phyloP scores from a whole-genome alignment of 2,329 filamentous ascomycete species.

The Ascochyta lentis region DNA sequence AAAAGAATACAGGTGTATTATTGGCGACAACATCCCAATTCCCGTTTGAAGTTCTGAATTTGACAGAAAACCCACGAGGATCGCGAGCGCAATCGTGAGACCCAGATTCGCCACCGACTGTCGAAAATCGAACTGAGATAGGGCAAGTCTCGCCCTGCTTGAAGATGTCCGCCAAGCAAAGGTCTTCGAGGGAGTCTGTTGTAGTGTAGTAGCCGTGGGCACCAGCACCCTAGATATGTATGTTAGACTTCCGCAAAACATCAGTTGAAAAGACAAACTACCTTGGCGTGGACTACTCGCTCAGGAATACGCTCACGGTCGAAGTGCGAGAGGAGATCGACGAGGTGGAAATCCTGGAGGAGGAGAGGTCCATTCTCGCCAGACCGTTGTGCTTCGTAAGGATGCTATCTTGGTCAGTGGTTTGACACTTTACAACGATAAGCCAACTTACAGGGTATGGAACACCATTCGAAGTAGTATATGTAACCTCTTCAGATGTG shows the following conservation, averaged over 20 bases:
- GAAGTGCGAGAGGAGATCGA: conserved; percentile 59
- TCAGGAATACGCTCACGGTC: conserved; percentile 59
- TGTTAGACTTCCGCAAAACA: neutral
- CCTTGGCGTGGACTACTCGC: conserved; percentile 59
- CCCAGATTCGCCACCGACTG: conserved; percentile 75
- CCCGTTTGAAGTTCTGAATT: conserved; percentile 76
- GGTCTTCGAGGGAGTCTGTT: conserved; percentile 55
- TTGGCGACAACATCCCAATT: conserved; percentile 77
- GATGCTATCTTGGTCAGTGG: conserved; percentile 46
- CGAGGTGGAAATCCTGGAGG: conserved; percentile 59
- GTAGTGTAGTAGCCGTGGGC: conserved; percentile 58
- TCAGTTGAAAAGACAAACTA: neutral
- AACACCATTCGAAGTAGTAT: conserved; percentile 63
- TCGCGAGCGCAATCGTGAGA: conserved; percentile 75
- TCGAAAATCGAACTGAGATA: conserved; percentile 73
- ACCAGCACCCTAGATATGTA: conserved; percentile 45
- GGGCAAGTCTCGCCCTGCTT: conserved; percentile 73
- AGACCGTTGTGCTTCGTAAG: conserved; percentile 63
- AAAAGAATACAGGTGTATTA: conserved; percentile 78
- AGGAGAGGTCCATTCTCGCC: conserved; percentile 66
- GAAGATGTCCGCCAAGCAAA: conserved; percentile 56
- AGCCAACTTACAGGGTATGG: conserved; percentile 52
- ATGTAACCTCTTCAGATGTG: conserved; percentile 55
- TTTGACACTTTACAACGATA: neutral
- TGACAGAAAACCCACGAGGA: conserved; percentile 74